A percentile compares a stretch with the other conserved stretches of the same genome.
Conservation (phyloP, 2,329 filamentous ascomycete genomes). For the Geosmithia morbida region DNA sequence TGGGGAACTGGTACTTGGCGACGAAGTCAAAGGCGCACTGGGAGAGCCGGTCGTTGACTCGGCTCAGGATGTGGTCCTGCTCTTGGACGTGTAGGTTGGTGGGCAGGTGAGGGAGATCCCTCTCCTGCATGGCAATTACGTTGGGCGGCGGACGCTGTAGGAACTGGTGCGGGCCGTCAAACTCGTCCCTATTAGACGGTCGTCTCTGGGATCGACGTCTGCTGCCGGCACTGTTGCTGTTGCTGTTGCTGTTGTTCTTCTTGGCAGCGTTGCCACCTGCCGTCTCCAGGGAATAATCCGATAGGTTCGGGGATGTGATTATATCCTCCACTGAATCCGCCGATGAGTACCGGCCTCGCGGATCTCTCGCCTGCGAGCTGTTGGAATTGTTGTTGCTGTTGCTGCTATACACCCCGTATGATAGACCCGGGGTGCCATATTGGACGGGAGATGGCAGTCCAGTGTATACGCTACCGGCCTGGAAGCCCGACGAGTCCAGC, state of each 20-base stretch:
- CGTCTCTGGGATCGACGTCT: slow-evolving; percentile 41
- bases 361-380: slow-evolving; percentile 29
- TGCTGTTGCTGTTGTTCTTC: slow-evolving; percentile 17
- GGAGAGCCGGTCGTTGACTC: slow-evolving; percentile 73
- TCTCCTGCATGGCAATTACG: slow-evolving; percentile 61
- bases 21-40: slow-evolving; percentile 84
- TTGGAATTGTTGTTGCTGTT: slow-evolving; percentile 13
- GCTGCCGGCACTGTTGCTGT: slow-evolving; percentile 19
- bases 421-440: slow-evolving; percentile 11
- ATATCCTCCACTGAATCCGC: slow-evolving; percentile 45
- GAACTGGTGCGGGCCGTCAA: slow-evolving; percentile 76
- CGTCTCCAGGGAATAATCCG: slow-evolving; percentile 45
- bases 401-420: slow-evolving; percentile 15
- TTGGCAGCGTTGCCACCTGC: slow-evolving; percentile 18
- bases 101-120: slow-evolving; percentile 67
- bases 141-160: slow-evolving; percentile 58
- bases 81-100: slow-evolving; percentile 73
- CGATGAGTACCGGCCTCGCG: slow-evolving; percentile 36
- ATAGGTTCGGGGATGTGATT: slow-evolving; percentile 40
- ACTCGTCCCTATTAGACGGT: slow-evolving; percentile 74
- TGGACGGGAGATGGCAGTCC: slow-evolving; percentile 14
- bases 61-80: slow-evolving; percentile 66
- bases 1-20: slow-evolving; percentile 81
- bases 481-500: not conserved
- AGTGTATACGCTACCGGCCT: slow-evolving; percentile 1